Percentiles rank a stretch among this genome's conserved stretches.
Evolutionary conservation across 345 rosid species (phyloP).

Genomic region (Tarenaya hassleriana): DNA sequence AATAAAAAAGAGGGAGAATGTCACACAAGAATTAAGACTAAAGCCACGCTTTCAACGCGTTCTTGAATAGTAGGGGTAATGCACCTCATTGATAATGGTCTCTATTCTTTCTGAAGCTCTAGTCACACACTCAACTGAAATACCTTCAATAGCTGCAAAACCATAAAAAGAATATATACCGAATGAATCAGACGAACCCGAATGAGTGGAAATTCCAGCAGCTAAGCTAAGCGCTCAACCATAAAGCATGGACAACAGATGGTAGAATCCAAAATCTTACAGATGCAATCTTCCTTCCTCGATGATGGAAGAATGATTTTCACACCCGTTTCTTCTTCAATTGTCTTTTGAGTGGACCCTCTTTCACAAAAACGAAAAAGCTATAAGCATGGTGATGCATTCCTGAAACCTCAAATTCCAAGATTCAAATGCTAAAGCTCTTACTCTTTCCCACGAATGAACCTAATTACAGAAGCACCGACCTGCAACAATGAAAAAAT

Average conservation of each 20-base stretch:
- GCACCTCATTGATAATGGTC: constrained; percentile 57
- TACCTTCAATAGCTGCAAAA: constrained; percentile 66
- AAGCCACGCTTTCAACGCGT: no score
- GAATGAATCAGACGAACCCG: not conserved
- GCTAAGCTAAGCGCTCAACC: not conserved
- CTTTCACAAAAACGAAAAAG: constrained; percentile 34
- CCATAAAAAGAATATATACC: constrained; percentile 11
- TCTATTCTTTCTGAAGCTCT: constrained; percentile 63
- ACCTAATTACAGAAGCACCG: constrained; percentile 72
- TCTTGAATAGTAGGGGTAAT: constrained; percentile 1
- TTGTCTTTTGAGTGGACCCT: constrained; percentile 50
- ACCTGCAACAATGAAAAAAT: constrained; percentile 37
- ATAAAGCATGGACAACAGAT: constrained; percentile 1
- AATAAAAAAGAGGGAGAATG: no score
- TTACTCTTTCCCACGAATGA: constrained; percentile 73
- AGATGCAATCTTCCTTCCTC: constrained; percentile 53
- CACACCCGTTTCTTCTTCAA: constrained; percentile 78
- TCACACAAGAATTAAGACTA: no score
- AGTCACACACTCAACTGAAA: constrained; percentile 50
- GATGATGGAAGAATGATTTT: constrained; percentile 61
- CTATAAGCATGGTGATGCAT: constrained; percentile 17
- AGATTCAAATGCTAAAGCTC: constrained; percentile 22
- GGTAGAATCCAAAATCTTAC: constrained; percentile 36
- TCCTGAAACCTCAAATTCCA: constrained; percentile 14
- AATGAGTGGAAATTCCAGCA: constrained; percentile 8